Percentiles rank a stretch among this genome's conserved stretches.
Evolutionary conservation across 176 grass and related monocot species (phyloP).

Genomic region (Areca catechu): DNA sequence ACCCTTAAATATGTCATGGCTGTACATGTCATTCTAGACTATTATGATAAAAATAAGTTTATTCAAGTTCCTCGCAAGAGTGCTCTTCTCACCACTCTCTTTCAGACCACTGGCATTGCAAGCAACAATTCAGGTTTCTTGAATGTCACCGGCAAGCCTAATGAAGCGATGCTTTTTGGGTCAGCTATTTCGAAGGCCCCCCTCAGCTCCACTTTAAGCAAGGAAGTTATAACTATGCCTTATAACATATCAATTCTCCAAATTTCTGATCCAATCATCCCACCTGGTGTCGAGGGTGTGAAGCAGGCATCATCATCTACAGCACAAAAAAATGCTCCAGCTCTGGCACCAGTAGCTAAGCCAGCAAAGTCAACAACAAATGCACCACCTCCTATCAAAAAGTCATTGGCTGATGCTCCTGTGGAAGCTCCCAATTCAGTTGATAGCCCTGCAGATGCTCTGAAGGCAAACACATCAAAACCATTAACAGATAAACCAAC

Average conservation of each 20-base stretch:
- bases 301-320: no score
- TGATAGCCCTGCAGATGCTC: no score
- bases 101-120: slow-evolving; percentile 6
- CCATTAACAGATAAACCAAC: no score
- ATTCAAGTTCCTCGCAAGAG: background rate
- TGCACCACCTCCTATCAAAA: no score
- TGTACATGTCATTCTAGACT: slow-evolving; percentile 6
- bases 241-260: slow-evolving; percentile 1
- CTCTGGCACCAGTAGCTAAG: no score
- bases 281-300: background rate
- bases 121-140: background rate
- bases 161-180: background rate
- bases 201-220: background rate
- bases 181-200: background rate
- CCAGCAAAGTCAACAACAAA: no score
- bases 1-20: background rate
- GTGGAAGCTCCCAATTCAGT: no score
- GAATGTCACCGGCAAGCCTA: background rate
- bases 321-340: no score
- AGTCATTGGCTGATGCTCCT: no score
- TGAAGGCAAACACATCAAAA: no score
- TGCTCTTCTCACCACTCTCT: slow-evolving; percentile 5
- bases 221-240: background rate
- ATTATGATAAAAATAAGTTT: background rate
- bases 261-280: background rate